These are phyloP conservation scores for Teunomyces tritomae DNA, from an alignment of 805 yeast species.

Conservation along the genomic window DNA sequence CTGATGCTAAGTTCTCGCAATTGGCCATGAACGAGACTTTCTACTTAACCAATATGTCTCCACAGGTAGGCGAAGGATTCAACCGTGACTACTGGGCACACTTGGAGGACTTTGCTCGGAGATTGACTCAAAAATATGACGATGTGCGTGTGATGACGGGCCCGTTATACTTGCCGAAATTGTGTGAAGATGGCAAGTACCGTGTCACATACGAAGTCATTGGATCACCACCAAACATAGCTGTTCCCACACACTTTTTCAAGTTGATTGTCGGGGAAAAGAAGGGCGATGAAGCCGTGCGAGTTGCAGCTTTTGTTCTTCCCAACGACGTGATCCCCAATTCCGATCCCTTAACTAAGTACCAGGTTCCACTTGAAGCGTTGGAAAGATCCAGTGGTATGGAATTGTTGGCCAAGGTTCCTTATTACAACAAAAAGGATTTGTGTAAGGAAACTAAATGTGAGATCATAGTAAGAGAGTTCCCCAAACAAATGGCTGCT, in stretches of 20 bases:
- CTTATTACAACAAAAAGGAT: slow-evolving; percentile 52
- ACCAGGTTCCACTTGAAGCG: slow-evolving; percentile 88
- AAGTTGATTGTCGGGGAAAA: slow-evolving; percentile 84
- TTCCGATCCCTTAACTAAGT: slow-evolving; percentile 62
- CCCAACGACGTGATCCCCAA: slow-evolving; percentile 85
- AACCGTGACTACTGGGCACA: slow-evolving; percentile 98
- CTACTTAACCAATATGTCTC: slow-evolving; percentile 83
- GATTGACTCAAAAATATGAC: slow-evolving; percentile 67
- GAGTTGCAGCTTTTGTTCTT: slow-evolving; percentile 89
- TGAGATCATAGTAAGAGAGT: slow-evolving; percentile 78
- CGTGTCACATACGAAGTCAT: slow-evolving; percentile 86
- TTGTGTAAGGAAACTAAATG: slow-evolving; percentile 82
- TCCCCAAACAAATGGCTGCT: slow-evolving; percentile 40
- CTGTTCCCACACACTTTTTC: slow-evolving; percentile 97
- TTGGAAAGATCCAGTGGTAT: slow-evolving; percentile 85
- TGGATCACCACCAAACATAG: slow-evolving; percentile 94
- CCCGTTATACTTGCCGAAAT: slow-evolving; percentile 83
- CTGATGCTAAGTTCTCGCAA: slow-evolving; percentile 90
- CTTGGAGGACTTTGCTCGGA: slow-evolving; percentile 83
- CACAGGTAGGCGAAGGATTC: slow-evolving; percentile 97
- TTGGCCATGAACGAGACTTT: slow-evolving; percentile 95
- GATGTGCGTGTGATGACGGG: slow-evolving; percentile 90
- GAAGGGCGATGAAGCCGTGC: slow-evolving; percentile 41
- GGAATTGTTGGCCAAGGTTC: slow-evolving; percentile 70
- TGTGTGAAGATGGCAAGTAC: slow-evolving; percentile 78